phyloP scores from a whole-genome alignment of 768 basidiomycete genomes.

The Agaricus blazei region DNA sequence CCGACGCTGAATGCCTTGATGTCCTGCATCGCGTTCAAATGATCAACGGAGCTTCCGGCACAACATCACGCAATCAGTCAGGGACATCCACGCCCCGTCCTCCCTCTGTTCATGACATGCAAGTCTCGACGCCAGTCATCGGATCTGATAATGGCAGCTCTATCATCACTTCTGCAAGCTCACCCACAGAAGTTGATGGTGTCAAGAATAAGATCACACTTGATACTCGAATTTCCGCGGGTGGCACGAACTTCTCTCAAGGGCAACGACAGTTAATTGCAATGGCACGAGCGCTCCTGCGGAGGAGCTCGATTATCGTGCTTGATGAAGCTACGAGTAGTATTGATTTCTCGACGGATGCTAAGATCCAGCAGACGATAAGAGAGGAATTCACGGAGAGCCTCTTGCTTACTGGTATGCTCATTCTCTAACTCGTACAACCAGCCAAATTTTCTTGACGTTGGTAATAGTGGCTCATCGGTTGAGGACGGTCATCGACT shows the following conservation, averaged over 20 bases:
- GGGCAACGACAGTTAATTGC: conserved; percentile 88
- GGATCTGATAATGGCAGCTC: conserved; percentile 19
- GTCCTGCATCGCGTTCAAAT: conserved; percentile 81
- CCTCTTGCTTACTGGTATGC: conserved; percentile 65
- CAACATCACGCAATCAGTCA: conserved; percentile 47
- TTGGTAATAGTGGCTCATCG: conserved; percentile 58
- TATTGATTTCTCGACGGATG: conserved; percentile 84
- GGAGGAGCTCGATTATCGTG: conserved; percentile 68
- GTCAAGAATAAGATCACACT: conserved; percentile 54
- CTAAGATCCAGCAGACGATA: conserved; percentile 87
- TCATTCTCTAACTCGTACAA: neutral
- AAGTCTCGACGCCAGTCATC: neutral
- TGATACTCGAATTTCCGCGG: conserved; percentile 77
- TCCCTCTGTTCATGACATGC: conserved; percentile 32
- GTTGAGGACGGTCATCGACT: conserved; percentile 74
- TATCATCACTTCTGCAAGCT: conserved; percentile 34
- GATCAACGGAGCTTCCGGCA: conserved; percentile 45
- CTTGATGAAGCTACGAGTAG: conserved; percentile 84
- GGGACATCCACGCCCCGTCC: conserved; percentile 41
- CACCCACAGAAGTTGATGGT: conserved; percentile 49
- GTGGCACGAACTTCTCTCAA: conserved; percentile 88
- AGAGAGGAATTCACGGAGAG: conserved; percentile 78
- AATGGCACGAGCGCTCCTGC: conserved; percentile 76
- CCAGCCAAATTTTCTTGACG: neutral
- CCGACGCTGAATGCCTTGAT: conserved; percentile 75